phyloP scores from a whole-genome alignment of 2,329 filamentous ascomycete genomes.

The Xylariaceae sp. region DNA sequence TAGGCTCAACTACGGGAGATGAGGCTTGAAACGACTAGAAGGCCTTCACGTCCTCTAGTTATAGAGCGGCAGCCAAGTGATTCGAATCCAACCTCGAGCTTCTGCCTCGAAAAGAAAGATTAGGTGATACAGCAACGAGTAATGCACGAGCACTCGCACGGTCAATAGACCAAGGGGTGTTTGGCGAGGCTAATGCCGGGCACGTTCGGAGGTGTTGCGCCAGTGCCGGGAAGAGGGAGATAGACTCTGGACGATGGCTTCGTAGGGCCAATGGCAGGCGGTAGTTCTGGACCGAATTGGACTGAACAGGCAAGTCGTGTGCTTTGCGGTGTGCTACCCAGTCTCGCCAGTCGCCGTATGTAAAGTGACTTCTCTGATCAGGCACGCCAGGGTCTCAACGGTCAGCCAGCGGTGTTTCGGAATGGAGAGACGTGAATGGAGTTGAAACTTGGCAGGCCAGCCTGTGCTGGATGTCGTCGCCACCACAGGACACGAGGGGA shows the following conservation, averaged over 20 bases:
- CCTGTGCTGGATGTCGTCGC: not conserved
- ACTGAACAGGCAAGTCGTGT: not conserved
- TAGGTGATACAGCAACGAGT: not conserved
- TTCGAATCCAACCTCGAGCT: no score
- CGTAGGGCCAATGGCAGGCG: no score
- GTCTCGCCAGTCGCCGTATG: no score
- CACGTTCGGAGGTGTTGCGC: constrained; percentile 2
- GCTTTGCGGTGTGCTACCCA: no score
- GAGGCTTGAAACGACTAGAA: no score
- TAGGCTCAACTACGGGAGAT: no score
- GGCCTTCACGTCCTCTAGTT: no score
- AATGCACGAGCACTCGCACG: not conserved
- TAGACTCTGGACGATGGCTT: not conserved
- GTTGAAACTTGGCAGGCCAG: no score
- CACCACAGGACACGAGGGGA: not conserved
- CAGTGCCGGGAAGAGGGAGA: not conserved
- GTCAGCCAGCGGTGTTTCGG: not conserved
- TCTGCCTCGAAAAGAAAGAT: no score
- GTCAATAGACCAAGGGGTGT: not conserved
- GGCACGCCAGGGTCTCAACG: not conserved
- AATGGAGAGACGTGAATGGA: no score
- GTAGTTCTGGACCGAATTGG: no score
- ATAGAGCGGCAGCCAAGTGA: no score
- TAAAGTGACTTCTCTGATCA: not conserved
- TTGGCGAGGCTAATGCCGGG: constrained; percentile 8